phyloP scores from a whole-genome alignment of 78 protist species.

The Cavenderia fasciculata region DNA sequence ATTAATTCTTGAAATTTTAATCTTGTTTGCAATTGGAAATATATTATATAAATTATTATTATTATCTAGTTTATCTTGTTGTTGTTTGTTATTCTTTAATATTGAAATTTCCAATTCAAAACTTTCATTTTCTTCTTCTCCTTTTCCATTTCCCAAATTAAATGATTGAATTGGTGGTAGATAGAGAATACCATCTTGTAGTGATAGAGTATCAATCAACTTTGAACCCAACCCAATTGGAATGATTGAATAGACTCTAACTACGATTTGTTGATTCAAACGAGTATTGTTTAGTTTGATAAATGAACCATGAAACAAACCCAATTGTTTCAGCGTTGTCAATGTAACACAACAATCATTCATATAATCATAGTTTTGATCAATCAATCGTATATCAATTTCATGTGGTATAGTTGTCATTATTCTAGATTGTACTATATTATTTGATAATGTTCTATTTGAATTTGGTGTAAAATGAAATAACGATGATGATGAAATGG shows the following conservation, averaged over 20 bases:
- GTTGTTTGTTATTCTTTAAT: not conserved
- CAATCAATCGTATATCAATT: not conserved
- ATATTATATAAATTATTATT: not conserved
- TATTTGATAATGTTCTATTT: not conserved
- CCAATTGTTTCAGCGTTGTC: constrained; percentile 10
- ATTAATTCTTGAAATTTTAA: constrained; percentile 51
- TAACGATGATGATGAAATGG: not conserved
- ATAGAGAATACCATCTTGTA: constrained; percentile 32
- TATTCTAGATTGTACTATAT: not conserved
- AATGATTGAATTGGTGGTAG: constrained; percentile 40
- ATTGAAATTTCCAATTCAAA: not conserved
- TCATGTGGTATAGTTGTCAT: not conserved
- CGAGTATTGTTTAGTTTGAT: not conserved
- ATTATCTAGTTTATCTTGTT: too few relatives aligned
- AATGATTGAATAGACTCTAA: constrained; percentile 19
- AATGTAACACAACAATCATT: constrained; percentile 23
- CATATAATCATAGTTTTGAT: constrained; percentile 14
- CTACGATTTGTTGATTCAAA: not conserved
- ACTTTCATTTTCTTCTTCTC: not conserved
- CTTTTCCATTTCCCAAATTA: constrained; percentile 7
- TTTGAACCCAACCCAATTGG: not conserved
- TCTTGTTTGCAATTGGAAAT: constrained; percentile 30
- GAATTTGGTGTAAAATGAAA: constrained; percentile 54
- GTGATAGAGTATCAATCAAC: not conserved
- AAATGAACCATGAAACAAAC: constrained; percentile 20